Evolutionary conservation across 768 basidiomycete genomes (phyloP).

Genomic region (Strobilomyces echinocephalus): DNA sequence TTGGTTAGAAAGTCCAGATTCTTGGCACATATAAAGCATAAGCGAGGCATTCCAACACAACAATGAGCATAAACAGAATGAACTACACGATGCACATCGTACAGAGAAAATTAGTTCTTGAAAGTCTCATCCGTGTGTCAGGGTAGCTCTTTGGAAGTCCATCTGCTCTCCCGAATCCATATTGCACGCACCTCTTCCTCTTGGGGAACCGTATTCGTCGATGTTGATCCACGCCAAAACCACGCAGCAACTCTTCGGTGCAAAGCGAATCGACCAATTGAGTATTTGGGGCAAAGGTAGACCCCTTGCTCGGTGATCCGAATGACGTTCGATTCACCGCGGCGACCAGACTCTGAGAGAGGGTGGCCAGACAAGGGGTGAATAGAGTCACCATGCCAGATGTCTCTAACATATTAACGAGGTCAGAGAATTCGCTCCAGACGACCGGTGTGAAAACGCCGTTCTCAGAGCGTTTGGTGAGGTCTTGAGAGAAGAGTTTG

Average conservation of each 20-base stretch:
- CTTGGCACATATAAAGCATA: conserved; percentile 18
- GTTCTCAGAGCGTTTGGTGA: conserved; percentile 53
- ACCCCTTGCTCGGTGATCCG: conserved; percentile 28
- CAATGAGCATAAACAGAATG: conserved; percentile 8
- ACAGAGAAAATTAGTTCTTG: conserved; percentile 27
- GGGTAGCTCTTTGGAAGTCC: conserved; percentile 35
- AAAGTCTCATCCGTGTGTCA: conserved; percentile 29
- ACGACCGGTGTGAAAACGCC: conserved; percentile 61
- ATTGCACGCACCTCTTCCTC: conserved; percentile 43
- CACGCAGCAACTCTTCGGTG: conserved; percentile 65
- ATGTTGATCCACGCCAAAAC: conserved; percentile 42
- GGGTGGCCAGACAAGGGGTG: conserved; percentile 32
- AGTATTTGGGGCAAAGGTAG: conserved; percentile 39
- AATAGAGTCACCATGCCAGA: conserved; percentile 52
- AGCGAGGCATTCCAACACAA: conserved; percentile 10
- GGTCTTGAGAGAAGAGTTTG: conserved; percentile 30
- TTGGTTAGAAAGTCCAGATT: background rate
- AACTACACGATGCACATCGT: conserved; percentile 5
- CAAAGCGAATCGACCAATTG: conserved; percentile 59
- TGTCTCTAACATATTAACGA: conserved; percentile 68
- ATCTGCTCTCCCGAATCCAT: conserved; percentile 38
- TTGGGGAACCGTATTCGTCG: conserved; percentile 30
- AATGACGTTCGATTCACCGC: conserved; percentile 58
- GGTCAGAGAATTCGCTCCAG: conserved; percentile 71
- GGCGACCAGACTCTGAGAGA: conserved; percentile 45